phyloP scores from a whole-genome alignment of 1,284 basidiomycete genomes.

The Volvariella surrecta region DNA sequence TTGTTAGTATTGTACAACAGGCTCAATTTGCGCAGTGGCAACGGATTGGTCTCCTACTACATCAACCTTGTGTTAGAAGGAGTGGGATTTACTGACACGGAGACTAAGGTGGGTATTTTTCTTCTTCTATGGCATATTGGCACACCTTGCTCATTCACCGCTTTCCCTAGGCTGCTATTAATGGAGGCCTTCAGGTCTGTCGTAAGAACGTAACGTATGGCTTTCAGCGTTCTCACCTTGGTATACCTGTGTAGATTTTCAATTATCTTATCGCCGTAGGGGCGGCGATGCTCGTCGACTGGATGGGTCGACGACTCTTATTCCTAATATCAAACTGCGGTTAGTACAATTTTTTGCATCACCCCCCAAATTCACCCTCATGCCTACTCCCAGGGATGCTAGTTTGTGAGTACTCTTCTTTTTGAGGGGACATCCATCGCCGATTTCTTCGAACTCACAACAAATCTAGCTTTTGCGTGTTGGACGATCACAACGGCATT shows the following conservation, averaged over 20 bases:
- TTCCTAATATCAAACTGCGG: slow-evolving; percentile 55
- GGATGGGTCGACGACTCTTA: slow-evolving; percentile 49
- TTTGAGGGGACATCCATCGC: slow-evolving; percentile 1
- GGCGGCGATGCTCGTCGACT: slow-evolving; percentile 52
- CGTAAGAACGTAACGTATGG: not conserved
- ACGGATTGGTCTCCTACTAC: slow-evolving; percentile 62
- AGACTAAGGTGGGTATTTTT: slow-evolving; percentile 29
- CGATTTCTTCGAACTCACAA: not conserved
- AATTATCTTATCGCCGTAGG: slow-evolving; percentile 44
- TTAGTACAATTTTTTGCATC: slow-evolving; percentile 3
- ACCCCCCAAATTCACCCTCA: not conserved
- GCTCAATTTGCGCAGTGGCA: slow-evolving; percentile 30
- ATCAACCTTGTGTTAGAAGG: slow-evolving; percentile 56
- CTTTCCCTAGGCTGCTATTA: slow-evolving; percentile 38
- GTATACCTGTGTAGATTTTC: slow-evolving; percentile 29
- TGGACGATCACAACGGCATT: slow-evolving; percentile 57
- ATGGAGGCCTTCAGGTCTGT: slow-evolving; percentile 49
- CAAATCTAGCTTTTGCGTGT: slow-evolving; percentile 35
- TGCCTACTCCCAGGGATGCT: slow-evolving; percentile 39
- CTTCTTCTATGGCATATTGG: not conserved
- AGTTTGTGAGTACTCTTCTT: slow-evolving; percentile 28
- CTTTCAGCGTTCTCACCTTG: not conserved
- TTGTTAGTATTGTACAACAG: not conserved
- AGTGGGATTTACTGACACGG: slow-evolving; percentile 42
- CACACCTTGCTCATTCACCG: no score